Evolutionary conservation across 768 basidiomycete genomes (phyloP), one percentile per base, ranked within the genome.

Genomic region (Gymnopilus dilepis): DNA sequence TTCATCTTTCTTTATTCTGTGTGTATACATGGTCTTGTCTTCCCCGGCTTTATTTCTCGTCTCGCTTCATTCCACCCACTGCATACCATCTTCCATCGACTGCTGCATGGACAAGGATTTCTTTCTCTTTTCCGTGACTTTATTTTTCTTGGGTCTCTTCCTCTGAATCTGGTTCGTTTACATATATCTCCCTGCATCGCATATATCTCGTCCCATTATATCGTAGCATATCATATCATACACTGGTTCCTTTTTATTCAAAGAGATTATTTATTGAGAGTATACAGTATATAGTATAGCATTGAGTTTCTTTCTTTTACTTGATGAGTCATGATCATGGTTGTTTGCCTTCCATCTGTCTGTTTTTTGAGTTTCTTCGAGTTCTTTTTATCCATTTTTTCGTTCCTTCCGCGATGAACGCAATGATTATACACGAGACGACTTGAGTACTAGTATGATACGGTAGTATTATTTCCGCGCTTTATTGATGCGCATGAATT

Each of bases 71-170:
- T 41, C 22, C 30, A 31, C 15, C 15, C 34, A 37, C 15, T 37
- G 11, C 34, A 37, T 37, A 37, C 34, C 34, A 37, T 37, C n/a
- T 24, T 43, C 12, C 45, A 48, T 48, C 28, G 45, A 11, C 45
- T 31, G 47, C 28, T 31, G 47, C 47, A 50, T 50, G 47, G 47
- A 50, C 47, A 50, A 50, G 28, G 47, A 50, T n/a, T 19, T 47
- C 1, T 48, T 28, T 26, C 45, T 17, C 5, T 28, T 48, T 30
- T 5, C 28, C n/a, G n/a, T n/a, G n/a, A n/a, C 13, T n/a, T 50
- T 19, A 3, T 50, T 13, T 31, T 48, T 50, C 28, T 50, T 31
- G 17, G 28, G 47, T 41, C 40, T 41, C 40, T 41, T 41, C 19
- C 19, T 17, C 40, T 21, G 17, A 1, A 41, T 41, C 17, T 41